These are phyloP conservation scores for Yamadazyma spencermartinsiae DNA, from an alignment of 1,139 yeast species.

Conservation along the genomic window DNA sequence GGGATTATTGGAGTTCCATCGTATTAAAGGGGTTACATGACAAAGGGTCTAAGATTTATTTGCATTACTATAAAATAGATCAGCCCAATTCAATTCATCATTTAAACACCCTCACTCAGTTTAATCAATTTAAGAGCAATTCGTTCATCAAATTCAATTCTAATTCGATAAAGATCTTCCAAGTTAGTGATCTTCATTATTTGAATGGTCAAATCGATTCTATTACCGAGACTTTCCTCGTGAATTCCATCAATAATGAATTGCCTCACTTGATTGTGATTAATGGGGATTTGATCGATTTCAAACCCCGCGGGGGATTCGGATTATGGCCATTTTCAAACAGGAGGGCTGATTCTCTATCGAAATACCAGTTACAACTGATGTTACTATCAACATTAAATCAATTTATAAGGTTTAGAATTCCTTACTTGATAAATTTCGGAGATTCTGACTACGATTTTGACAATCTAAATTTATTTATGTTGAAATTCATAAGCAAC, in stretches of 20 bases:
- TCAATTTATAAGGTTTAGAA: constrained; percentile 30
- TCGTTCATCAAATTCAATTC: constrained; percentile 12
- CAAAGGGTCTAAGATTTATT: constrained; percentile 1
- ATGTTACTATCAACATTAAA: constrained; percentile 23
- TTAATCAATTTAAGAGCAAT: constrained; percentile 11
- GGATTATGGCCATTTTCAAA: constrained; percentile 5
- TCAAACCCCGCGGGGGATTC: not conserved
- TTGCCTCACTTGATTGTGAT: constrained; percentile 38
- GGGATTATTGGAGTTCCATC: constrained; percentile 7
- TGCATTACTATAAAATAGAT: constrained; percentile 10
- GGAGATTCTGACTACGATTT: constrained; percentile 33
- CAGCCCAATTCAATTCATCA: constrained; percentile 4
- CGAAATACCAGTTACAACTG: not conserved
- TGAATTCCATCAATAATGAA: constrained; percentile 30
- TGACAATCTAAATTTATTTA: constrained; percentile 14
- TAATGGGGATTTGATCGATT: constrained; percentile 38
- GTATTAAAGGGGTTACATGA: not conserved
- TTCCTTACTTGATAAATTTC: constrained; percentile 41
- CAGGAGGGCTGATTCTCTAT: constrained; percentile 1
- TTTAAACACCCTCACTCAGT: constrained; percentile 6
- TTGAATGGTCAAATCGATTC: constrained; percentile 21
- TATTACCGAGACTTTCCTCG: constrained; percentile 29
- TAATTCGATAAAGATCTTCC: constrained; percentile 32
- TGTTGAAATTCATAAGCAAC: constrained; percentile 25
- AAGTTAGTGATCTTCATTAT: constrained; percentile 43